Percentiles rank a stretch among this genome's conserved stretches.
Conservation (phyloP, 2,329 filamentous ascomycete species). For the Penicillium fuscoglaucum region DNA sequence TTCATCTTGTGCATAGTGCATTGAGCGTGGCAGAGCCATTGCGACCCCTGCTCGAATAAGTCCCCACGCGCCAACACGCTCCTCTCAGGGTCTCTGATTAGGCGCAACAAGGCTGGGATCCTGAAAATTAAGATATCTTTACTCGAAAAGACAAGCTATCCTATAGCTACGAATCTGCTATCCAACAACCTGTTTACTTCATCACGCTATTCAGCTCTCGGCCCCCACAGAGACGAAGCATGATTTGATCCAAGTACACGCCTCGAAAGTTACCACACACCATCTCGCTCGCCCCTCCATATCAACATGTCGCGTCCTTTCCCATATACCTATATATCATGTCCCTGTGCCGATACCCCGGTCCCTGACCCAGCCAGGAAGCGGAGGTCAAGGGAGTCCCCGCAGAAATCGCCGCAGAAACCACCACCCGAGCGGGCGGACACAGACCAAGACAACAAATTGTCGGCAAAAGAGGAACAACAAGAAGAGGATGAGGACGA, state of each 20-base stretch:
- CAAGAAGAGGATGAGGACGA: slow-evolving; percentile 62
- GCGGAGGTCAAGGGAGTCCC: slow-evolving; percentile 39
- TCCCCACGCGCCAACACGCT: not conserved
- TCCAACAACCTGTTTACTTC: not conserved
- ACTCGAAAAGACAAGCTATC: not conserved
- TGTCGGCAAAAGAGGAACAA: slow-evolving; percentile 21
- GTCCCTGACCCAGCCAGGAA: slow-evolving; percentile 42
- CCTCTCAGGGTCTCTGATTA: slow-evolving; percentile 4
- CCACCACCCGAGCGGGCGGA: slow-evolving; percentile 25
- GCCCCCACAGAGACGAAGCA: slow-evolving; percentile 18
- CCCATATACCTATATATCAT: slow-evolving; percentile 65
- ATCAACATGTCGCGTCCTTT: slow-evolving; percentile 56
- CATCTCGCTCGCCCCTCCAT: not conserved
- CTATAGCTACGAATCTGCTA: not conserved
- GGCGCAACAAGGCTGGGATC: not conserved
- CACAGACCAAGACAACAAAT: slow-evolving; percentile 4
- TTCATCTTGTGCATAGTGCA: not conserved
- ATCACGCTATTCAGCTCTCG: not conserved
- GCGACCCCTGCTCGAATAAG: not conserved
- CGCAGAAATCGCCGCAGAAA: slow-evolving; percentile 33
- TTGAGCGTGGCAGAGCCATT: not conserved
- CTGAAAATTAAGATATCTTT: not conserved
- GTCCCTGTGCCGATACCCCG: slow-evolving; percentile 59
- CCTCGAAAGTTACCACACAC: slow-evolving; percentile 1
- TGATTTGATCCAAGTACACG: slow-evolving; percentile 17